phyloP scores from a whole-genome alignment of 768 basidiomycete genomes.

The Lactarius hatsudake region DNA sequence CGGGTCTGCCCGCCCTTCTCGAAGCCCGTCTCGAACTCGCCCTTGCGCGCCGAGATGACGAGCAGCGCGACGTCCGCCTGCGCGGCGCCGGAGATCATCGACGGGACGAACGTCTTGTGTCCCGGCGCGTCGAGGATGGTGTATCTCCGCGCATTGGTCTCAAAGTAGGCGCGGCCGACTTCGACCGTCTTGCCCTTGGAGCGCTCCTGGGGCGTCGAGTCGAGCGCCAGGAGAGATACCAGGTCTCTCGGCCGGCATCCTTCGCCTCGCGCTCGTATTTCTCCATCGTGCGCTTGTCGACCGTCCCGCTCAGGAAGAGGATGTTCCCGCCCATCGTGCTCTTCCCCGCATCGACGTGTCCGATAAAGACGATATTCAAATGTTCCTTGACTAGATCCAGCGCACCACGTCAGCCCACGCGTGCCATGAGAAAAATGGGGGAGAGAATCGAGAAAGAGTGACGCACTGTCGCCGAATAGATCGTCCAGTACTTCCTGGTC shows the following conservation, averaged over 20 bases:
- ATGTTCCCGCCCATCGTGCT: constrained; percentile 98
- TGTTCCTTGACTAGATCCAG: constrained; percentile 72
- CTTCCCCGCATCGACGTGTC: constrained; percentile 99
- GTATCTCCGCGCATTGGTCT: constrained; percentile 82
- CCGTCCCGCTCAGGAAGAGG: constrained; percentile 86
- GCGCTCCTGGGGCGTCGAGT: constrained; percentile 96
- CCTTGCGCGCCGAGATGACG: constrained; percentile 96
- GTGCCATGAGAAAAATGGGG: constrained; percentile 6
- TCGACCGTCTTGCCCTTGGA: constrained; percentile 97
- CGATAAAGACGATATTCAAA: constrained; percentile 95
- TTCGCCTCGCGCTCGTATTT: constrained; percentile 97
- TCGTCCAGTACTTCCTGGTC: constrained; percentile 84
- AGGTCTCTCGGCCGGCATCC: constrained; percentile 93
- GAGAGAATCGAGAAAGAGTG: not conserved
- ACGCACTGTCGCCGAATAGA: constrained; percentile 76
- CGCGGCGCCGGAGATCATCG: constrained; percentile 98
- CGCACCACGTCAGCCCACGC: constrained; percentile 1
- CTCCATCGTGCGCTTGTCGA: constrained; percentile 99
- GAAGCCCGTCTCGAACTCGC: constrained; percentile 99
- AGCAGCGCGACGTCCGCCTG: constrained; percentile 96
- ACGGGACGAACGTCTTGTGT: constrained; percentile 97
- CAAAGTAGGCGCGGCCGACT: constrained; percentile 97
- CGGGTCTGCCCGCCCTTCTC: constrained; percentile 97
- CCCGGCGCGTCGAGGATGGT: constrained; percentile 98
- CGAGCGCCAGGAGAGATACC: constrained; percentile 99